Base-by-base conservation (phyloP, 495 filamentous ascomycete genomes). In the Immersiella caudata region DNA sequence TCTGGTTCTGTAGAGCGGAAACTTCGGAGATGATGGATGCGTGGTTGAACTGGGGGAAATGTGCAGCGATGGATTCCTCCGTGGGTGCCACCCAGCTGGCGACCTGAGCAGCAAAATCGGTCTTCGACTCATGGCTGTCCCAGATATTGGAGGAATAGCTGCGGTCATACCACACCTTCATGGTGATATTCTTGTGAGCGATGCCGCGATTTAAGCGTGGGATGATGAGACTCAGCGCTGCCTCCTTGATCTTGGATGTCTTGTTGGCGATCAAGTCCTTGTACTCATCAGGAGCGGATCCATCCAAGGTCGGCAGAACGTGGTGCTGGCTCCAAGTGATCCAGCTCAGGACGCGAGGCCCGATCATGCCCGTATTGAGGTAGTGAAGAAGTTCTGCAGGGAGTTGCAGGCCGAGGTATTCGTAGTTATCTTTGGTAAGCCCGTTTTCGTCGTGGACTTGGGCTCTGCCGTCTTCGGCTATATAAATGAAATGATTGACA, bases 341-440 rank as follows among this genome's bases (percentile, higher is more conserved):
- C 84, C 88, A 93, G 72, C 91, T 92, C 9, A 96, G 84, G 18
- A 97, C 80, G 49, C 93, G 88, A 1, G 93, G 83, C 7, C 92
- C 88, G 65, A 97, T 85, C 18, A 97, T 77, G 29, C 92, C 95
- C 33, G 86, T 89, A 66, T 92, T 92, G 35, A 98, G 84, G 71
- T 99, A 98, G 75, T 91, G 91, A 75, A 93, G 97, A 6, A 99
- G 81, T 79, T 99, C 96, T 62, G 93, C 88, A 1, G 96, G 93
- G 18, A 99, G 83, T 35, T 93, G 91, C 62, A 93, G 87, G 22
- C 93, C 93, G 69, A 96, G 89, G 74, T 97, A 91, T 70, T 94
- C 90, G 77, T 95, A 91, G 68, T 93, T 84, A 76, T 98, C 94
- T 22, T 81, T 83, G 20, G 95, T 93, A 1, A 90, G 84, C 36